Base-by-base conservation (phyloP, 352 stramenopile genomes). In the Elongisporangium senticosum region DNA sequence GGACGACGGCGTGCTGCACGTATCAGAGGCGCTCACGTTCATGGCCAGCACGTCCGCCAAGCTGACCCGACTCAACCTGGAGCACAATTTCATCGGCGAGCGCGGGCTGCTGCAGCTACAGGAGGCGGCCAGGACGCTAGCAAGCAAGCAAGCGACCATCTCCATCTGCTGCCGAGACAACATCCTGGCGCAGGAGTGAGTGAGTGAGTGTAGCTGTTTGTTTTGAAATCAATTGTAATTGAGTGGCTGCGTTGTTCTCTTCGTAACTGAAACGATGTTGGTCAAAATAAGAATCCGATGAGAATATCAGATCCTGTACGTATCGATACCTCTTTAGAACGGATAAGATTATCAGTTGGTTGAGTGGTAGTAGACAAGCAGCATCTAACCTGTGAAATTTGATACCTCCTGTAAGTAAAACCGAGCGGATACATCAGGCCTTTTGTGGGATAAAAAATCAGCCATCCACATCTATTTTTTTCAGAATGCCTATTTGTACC, bases 41-140 rank as follows among this genome's bases (percentile, higher is more conserved):
- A 47, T 23, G 5, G 20, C 17, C 17, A 37, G 7, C 14, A 49
- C 10, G 23, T 33, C 65, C 7, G 51, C 51, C 51, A 37, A 49
- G 57, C 63, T 43, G 13, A 22, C 11, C 6, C 61, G 51, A 2
- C 57, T 86, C 19, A 62, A 81, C 43, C 53, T 86, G 2, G 71
- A 77, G n/a, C 64, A 83, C 6, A 86, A 86, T 40, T 86, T 81
- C 39, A 74, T 86, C 23, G 77, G 77, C 24, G 77, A 86, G 50
- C 69, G 72, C 15, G 77, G 77, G 22, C 55, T 74, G 20, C 19
- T 75, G 49, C 69, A 76, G 49, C 68, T 83, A 59, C 57, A 74
- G 39, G 71, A 78, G 40, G 51, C 51, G 4, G 51, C 51, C 10
- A 39, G 20, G 48, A 2, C 23, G 19, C 48, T 52, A 11, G 48